Evolutionary conservation across 768 basidiomycete genomes (phyloP).

Genomic region (Holtermanniella nyarrowii): DNA sequence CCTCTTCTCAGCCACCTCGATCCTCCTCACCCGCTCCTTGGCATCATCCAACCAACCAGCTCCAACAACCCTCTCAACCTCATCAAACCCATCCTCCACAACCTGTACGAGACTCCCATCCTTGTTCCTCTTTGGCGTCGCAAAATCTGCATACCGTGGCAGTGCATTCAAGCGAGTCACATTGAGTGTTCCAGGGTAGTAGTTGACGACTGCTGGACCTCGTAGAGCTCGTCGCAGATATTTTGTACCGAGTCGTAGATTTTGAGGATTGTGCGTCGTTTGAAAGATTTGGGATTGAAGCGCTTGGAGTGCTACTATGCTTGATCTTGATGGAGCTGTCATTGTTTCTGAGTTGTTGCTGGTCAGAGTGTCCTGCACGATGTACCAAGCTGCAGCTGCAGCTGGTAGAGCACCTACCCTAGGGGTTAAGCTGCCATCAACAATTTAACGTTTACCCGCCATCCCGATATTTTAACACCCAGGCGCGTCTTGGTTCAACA

Average conservation of each 20-base stretch:
- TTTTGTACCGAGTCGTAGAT: slow-evolving; percentile 77
- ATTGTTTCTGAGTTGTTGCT: too few relatives aligned
- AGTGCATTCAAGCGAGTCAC: slow-evolving; percentile 8
- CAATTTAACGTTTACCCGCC: too few relatives aligned
- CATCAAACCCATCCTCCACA: slow-evolving; percentile 13
- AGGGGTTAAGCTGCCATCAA: too few relatives aligned
- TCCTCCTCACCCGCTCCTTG: slow-evolving; percentile 19
- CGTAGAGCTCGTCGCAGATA: slow-evolving; percentile 71
- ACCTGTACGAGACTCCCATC: slow-evolving; percentile 1
- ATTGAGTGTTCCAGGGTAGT: slow-evolving; percentile 40
- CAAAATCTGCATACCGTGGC: neutral
- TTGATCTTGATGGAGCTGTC: too few relatives aligned
- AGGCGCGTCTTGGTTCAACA: too few relatives aligned
- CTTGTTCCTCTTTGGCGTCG: slow-evolving; percentile 5
- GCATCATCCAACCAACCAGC: slow-evolving; percentile 34
- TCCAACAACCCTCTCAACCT: slow-evolving; percentile 13
- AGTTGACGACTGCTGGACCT: slow-evolving; percentile 74
- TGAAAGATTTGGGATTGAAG: slow-evolving; percentile 55
- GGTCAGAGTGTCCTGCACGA: too few relatives aligned
- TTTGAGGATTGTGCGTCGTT: slow-evolving; percentile 76
- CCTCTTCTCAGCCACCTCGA: slow-evolving; percentile 21
- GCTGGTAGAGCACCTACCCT: too few relatives aligned
- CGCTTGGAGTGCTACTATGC: neutral
- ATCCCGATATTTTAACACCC: too few relatives aligned
- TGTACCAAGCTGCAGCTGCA: too few relatives aligned